Conservation (phyloP, 2,329 filamentous ascomycete species). For the Purpureocillium takamizusanense region DNA sequence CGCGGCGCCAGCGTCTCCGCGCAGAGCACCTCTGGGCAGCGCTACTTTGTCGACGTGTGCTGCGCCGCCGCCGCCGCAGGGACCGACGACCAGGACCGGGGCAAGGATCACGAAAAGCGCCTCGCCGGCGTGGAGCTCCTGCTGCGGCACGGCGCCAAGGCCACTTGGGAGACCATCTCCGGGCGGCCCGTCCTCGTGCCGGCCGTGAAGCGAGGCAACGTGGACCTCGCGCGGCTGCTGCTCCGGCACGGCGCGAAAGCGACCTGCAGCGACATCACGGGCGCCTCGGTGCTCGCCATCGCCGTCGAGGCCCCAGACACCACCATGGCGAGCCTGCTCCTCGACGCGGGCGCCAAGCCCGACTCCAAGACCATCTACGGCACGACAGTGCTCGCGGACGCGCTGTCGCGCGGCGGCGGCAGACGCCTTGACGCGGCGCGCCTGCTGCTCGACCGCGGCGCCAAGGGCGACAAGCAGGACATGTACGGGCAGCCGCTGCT, state of each 20-base stretch:
- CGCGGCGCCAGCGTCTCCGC: slow-evolving; percentile 21
- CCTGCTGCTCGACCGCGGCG: slow-evolving; percentile 22
- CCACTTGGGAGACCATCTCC: slow-evolving; percentile 14
- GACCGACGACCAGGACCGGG: no score
- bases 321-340: slow-evolving; percentile 23
- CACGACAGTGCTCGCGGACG: slow-evolving; percentile 21
- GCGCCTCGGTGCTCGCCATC: slow-evolving; percentile 18
- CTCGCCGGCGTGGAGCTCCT: slow-evolving; percentile 18
- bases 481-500: slow-evolving; percentile 21
- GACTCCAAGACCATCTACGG: slow-evolving; percentile 20
- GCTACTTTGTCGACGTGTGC: slow-evolving; percentile 19
- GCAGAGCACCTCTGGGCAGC: slow-evolving; percentile 16
- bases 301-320: slow-evolving; percentile 16
- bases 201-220: slow-evolving; percentile 16
- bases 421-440: slow-evolving; percentile 20
- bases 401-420: slow-evolving; percentile 16
- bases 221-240: slow-evolving; percentile 18
- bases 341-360: slow-evolving; percentile 23
- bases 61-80: slow-evolving; percentile 8
- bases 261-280: slow-evolving; percentile 17
- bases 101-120: no score
- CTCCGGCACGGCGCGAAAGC: slow-evolving; percentile 25
- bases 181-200: slow-evolving; percentile 18
- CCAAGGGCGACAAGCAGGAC: slow-evolving; percentile 21
- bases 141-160: slow-evolving; percentile 19